phyloP scores from a whole-genome alignment of 495 filamentous ascomycete genomes.

The Neurospora terricola region DNA sequence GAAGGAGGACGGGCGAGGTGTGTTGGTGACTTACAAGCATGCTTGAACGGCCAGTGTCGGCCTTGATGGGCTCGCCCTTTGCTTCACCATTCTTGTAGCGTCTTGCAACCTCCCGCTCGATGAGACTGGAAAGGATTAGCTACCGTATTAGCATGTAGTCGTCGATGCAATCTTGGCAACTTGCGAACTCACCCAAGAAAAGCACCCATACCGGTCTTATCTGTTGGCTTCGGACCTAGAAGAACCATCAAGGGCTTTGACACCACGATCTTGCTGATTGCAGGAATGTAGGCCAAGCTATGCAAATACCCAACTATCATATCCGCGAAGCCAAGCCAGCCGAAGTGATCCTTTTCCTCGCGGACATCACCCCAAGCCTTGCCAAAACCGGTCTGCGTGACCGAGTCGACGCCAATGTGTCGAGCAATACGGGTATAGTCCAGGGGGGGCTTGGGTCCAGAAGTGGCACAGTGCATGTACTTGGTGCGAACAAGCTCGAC shows the following conservation, averaged over 20 bases:
- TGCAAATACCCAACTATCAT: background rate
- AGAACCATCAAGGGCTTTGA: background rate
- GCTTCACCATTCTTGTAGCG: background rate
- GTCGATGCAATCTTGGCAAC: background rate
- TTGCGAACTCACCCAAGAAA: background rate
- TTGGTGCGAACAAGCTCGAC: background rate
- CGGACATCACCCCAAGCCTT: background rate
- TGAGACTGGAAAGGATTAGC: background rate
- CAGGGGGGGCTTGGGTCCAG: slow-evolving; percentile 8
- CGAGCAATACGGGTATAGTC: background rate
- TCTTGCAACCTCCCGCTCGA: background rate
- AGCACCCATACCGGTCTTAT: background rate
- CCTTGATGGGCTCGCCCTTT: background rate
- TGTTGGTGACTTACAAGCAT: background rate
- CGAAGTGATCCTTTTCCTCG: background rate
- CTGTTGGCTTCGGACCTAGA: background rate
- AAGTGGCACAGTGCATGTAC: slow-evolving; percentile 26
- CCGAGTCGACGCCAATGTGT: slow-evolving; percentile 28
- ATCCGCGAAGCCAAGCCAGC: background rate
- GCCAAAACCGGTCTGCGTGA: slow-evolving; percentile 36
- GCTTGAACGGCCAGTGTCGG: background rate
- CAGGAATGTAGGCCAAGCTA: background rate
- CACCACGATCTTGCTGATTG: background rate
- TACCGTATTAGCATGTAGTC: background rate
- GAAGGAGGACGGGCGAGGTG: too few species aligned